Percentiles rank a stretch among this genome's conserved stretches.
phyloP scores from a whole-genome alignment of 345 rosid genomes.

The Arabidopsis arenosa region DNA sequence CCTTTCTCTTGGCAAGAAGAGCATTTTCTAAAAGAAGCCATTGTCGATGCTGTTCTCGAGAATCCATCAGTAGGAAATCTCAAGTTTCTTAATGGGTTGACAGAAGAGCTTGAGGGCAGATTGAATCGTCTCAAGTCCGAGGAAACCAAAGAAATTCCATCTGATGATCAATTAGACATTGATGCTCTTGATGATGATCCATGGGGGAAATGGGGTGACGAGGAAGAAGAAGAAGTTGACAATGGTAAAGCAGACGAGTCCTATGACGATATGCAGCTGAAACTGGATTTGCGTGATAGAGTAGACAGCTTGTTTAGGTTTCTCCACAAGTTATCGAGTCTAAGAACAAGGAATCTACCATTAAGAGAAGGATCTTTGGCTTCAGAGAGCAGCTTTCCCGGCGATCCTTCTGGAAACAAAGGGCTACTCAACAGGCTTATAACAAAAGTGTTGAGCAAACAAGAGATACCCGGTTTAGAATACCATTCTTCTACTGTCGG shows the following conservation, averaged over 20 bases:
- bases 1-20: constrained; percentile 99
- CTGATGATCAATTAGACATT: constrained; percentile 55
- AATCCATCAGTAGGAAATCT: constrained; percentile 70
- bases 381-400: constrained; percentile 55
- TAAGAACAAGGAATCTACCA: constrained; percentile 56
- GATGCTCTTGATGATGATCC: constrained; percentile 96
- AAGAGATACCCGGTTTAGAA: constrained; percentile 77
- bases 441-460: constrained; percentile 62
- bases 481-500: constrained; percentile 97
- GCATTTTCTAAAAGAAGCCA: constrained; percentile 87
- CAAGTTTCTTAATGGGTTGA: constrained; percentile 72
- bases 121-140: constrained; percentile 50
- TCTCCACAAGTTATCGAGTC: constrained; percentile 76
- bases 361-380: constrained; percentile 61
- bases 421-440: constrained; percentile 76
- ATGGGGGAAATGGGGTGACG: constrained; percentile 97
- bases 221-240: constrained; percentile 70
- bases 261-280: constrained; percentile 81
- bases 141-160: constrained; percentile 50
- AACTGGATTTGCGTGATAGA: constrained; percentile 86
- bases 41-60: constrained; percentile 76
- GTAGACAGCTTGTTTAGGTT: constrained; percentile 81
- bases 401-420: constrained; percentile 63
- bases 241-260: constrained; percentile 54
- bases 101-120: constrained; percentile 75